Percentiles rank a stretch among this genome's conserved stretches.
Conservation (phyloP, 352 stramenopile species). For the Pilasporangium apinafurcum region DNA sequence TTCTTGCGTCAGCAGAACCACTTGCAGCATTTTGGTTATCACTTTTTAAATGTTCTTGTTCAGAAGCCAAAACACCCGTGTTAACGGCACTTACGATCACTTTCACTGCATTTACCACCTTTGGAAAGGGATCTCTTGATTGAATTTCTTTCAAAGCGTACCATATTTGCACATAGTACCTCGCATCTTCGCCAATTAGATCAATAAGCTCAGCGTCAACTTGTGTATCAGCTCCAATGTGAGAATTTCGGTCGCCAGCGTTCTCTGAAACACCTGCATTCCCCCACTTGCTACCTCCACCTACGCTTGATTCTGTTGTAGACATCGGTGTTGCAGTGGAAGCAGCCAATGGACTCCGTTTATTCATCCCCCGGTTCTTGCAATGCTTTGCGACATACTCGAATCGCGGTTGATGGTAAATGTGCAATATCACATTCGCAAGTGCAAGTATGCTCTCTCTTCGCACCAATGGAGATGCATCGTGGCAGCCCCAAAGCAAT, state of each 20-base stretch:
- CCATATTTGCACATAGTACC: constrained; percentile 87
- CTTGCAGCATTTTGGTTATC: constrained; percentile 4
- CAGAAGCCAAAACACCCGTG: constrained; percentile 38
- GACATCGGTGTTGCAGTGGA: background rate
- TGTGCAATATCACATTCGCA: constrained; percentile 82
- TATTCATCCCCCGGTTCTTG: constrained; percentile 40
- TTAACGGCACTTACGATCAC: constrained; percentile 62
- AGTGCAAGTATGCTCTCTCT: constrained; percentile 80
- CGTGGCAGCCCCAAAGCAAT: constrained; percentile 54
- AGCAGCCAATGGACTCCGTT: background rate
- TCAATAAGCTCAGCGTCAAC: constrained; percentile 36
- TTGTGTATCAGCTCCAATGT: constrained; percentile 15
- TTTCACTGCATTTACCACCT: constrained; percentile 56
- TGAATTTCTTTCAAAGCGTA: constrained; percentile 78
- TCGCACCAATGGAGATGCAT: constrained; percentile 82
- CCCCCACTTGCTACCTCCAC: background rate
- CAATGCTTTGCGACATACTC: constrained; percentile 78
- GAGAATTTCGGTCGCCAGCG: background rate
- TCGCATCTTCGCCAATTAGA: constrained; percentile 48
- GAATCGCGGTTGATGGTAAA: constrained; percentile 80
- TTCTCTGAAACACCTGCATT: background rate
- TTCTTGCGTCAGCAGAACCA: background rate
- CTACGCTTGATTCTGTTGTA: background rate
- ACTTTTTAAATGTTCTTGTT: constrained; percentile 37
- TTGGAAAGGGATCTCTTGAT: constrained; percentile 82